Percentiles rank a stretch among this genome's conserved stretches.
Evolutionary conservation across 2,329 filamentous ascomycete species (phyloP).

Genomic region (Apiospora saccharicola): DNA sequence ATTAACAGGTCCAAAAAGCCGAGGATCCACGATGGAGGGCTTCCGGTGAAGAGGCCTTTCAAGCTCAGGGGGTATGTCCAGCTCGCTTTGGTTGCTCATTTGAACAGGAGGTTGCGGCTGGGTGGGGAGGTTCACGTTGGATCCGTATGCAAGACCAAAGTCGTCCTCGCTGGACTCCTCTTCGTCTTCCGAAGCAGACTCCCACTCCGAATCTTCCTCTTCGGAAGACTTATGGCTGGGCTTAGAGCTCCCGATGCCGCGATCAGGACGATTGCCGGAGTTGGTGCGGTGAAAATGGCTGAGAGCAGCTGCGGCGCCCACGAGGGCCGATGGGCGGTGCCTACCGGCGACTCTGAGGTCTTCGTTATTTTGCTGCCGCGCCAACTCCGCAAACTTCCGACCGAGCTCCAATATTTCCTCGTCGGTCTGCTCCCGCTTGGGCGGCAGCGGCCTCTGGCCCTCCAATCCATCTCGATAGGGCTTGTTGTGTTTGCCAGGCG

Average conservation of each 20-base stretch:
- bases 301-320: constrained; percentile 50
- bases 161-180: constrained; percentile 49
- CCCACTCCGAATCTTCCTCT: constrained; percentile 60
- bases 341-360: constrained; percentile 54
- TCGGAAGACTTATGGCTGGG: constrained; percentile 46
- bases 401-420: constrained; percentile 66
- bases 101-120: constrained; percentile 15
- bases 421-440: constrained; percentile 53
- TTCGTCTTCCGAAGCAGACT: constrained; percentile 61
- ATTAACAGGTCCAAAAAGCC: constrained; percentile 66
- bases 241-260: constrained; percentile 52
- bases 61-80: constrained; percentile 32
- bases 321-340: constrained; percentile 46
- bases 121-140: constrained; percentile 36
- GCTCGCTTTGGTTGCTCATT: constrained; percentile 30
- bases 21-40: constrained; percentile 62
- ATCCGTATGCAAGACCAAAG: constrained; percentile 54
- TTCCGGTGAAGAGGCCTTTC: constrained; percentile 40
- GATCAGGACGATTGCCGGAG: constrained; percentile 44
- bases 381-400: constrained; percentile 60
- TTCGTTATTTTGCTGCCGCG: constrained; percentile 58
- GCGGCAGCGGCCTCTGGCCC: constrained; percentile 33
- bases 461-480: constrained; percentile 30
- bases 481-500: constrained; percentile 32
- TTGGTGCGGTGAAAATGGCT: constrained; percentile 51